Percentiles rank a stretch among this genome's conserved stretches.
Conservation (phyloP, 352 stramenopile genomes). For the Pythium rhizo-oryzae region DNA sequence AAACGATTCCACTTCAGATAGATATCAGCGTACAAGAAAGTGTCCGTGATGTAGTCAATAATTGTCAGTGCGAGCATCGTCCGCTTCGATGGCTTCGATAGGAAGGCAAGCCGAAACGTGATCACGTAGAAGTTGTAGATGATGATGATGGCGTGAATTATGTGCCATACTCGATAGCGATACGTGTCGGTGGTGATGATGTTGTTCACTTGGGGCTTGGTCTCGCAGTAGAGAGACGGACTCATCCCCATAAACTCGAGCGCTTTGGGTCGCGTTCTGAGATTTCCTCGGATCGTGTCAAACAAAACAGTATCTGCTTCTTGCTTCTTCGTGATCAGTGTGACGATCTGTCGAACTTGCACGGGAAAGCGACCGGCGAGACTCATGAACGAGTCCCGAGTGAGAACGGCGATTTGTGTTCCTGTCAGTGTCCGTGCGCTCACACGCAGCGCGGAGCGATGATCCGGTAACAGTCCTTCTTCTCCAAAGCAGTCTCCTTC, state of each 20-base stretch:
- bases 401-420: no score
- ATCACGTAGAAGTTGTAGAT: slow-evolving; percentile 41
- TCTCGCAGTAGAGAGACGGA: slow-evolving; percentile 15
- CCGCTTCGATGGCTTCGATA: slow-evolving; percentile 1
- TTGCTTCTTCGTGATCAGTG: slow-evolving; percentile 21
- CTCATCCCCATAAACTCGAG: slow-evolving; percentile 16
- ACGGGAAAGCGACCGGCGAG: slow-evolving; percentile 20
- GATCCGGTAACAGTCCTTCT: no score
- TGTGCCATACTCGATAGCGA: slow-evolving; percentile 38
- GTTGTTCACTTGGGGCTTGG: slow-evolving; percentile 7
- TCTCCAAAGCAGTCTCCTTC: no score
- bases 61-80: slow-evolving; percentile 15
- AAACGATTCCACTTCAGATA: slow-evolving; percentile 29
- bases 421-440: no score
- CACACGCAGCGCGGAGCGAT: no score
- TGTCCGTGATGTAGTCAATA: slow-evolving; percentile 29
- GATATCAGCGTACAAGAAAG: slow-evolving; percentile 30
- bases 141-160: slow-evolving; percentile 44
- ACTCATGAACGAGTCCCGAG: slow-evolving; percentile 23
- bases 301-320: slow-evolving; percentile 14
- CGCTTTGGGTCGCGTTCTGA: slow-evolving; percentile 4
- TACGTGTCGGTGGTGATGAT: slow-evolving; percentile 17
- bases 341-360: slow-evolving; percentile 24
- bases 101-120: slow-evolving; percentile 35
- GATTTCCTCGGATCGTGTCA: slow-evolving; percentile 19